These are phyloP conservation scores for Nicotiana noctiflora DNA, from an alignment of 257 asterid genomes.

Conservation along the genomic window DNA sequence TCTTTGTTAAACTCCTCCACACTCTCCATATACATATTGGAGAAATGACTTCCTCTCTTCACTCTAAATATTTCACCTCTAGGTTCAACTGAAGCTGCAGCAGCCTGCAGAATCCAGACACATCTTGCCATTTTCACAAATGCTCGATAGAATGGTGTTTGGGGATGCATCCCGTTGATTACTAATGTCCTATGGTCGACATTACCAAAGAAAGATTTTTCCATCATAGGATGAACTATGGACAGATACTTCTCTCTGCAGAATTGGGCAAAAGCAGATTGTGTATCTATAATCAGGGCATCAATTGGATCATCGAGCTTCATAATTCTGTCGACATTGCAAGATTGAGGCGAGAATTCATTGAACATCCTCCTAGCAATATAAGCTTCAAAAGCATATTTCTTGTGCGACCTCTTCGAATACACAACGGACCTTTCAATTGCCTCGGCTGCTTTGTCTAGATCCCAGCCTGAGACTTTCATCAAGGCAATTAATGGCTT, in stretches of 20 bases:
- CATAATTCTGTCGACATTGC: conserved; percentile 27
- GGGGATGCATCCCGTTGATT: conserved; percentile 56
- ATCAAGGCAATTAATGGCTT: conserved; percentile 72
- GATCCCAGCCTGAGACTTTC: conserved; percentile 77
- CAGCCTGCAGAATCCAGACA: conserved; percentile 68
- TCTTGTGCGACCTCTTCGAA: conserved; percentile 65
- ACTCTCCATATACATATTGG: conserved; percentile 57
- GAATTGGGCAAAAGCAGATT: conserved; percentile 59
- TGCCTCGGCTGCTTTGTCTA: conserved; percentile 56
- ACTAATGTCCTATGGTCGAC: conserved; percentile 64
- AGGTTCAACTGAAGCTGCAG: conserved; percentile 35
- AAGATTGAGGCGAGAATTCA: conserved; percentile 33
- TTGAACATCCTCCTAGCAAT: conserved; percentile 60
- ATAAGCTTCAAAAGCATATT: conserved; percentile 75
- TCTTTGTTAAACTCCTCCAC: conserved; percentile 48
- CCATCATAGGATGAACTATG: conserved; percentile 65
- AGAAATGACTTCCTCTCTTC: conserved; percentile 48
- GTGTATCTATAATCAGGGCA: conserved; percentile 53
- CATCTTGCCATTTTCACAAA: conserved; percentile 76
- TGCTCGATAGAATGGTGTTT: conserved; percentile 57
- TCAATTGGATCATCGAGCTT: conserved; percentile 50
- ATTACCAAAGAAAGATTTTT: conserved; percentile 65
- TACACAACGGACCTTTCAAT: conserved; percentile 48
- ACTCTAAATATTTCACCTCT: conserved; percentile 48
- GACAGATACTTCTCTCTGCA: conserved; percentile 59